Base-by-base conservation (phyloP, 2,329 filamentous ascomycete genomes). In the Talaromyces sp. region DNA sequence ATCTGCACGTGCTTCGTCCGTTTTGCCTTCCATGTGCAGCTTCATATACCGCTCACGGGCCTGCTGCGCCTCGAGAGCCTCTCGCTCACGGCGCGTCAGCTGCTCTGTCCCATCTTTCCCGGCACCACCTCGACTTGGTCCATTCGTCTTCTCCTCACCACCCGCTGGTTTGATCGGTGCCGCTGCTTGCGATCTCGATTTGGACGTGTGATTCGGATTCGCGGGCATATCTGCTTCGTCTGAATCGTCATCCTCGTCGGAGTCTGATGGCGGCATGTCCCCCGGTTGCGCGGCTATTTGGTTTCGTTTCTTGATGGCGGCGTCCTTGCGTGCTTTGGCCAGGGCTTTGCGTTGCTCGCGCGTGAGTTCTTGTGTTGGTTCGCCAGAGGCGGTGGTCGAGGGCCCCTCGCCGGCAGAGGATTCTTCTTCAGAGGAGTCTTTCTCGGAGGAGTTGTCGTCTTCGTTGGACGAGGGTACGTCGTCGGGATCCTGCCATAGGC, bases 11-110 rank as follows among this genome's bases (percentile, higher is more conserved):
- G 93, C 92, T 81, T 97, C 90, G 63, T 99, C 94, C 51, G 94
- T 97, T 86, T 97, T 97, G 70, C 93, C 93, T 71, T 92, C 89
- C 60, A 92, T 90, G 70, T 97, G 93, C 68, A 97, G 76, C 78
- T 95, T 96, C 81, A 91, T 85, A 72, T 96, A 97, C 66, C 87
- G 84, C 80, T 96, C 92, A 75, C 92, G 92, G 31, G 91, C 91
- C 73, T 93, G 89, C 64, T 89, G 88, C 1, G 92, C 92, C 78
- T 96, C 89, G 35, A 94, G 71, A 2, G 92, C 90, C 79, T 97
- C 88, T 21, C 87, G 79, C 79, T 90, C 88, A 31, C 86, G 82
- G 55, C 88, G 81, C 41, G 84, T 87, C 53, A 90, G 76, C 71
- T 89, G 84, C 26, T 76, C 35, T 76, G 43, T 43, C 69, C 74